A percentile compares a stretch with the other conserved stretches of the same genome.
These are phyloP conservation scores for Pyrenophora teres DNA, from an alignment of 2,329 filamentous ascomycete species.

Conservation along the genomic window DNA sequence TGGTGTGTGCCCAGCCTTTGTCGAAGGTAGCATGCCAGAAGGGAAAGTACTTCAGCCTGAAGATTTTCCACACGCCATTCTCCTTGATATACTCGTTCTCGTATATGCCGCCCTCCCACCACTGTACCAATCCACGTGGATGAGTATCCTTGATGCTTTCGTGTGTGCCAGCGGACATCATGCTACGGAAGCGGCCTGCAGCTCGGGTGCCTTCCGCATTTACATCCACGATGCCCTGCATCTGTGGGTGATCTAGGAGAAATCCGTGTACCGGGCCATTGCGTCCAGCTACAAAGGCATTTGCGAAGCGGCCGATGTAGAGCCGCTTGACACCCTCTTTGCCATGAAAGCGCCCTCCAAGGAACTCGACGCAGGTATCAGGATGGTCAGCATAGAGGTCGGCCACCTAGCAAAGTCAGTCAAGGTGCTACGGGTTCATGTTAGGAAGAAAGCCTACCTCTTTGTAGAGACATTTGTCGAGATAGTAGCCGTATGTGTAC, in stretches of 20 bases:
- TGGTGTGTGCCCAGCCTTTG: conserved; percentile 60
- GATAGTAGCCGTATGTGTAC: conserved; percentile 64
- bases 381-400: conserved; percentile 58
- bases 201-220: conserved; percentile 54
- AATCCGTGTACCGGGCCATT: conserved; percentile 62
- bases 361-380: conserved; percentile 61
- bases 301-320: conserved; percentile 59
- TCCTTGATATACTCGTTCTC: conserved; percentile 65
- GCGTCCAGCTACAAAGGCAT: conserved; percentile 57
- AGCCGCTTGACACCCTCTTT: conserved; percentile 59
- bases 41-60: conserved; percentile 60
- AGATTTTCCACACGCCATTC: conserved; percentile 60
- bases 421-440: background rate
- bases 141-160: conserved; percentile 56
- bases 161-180: conserved; percentile 62
- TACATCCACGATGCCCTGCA: conserved; percentile 62
- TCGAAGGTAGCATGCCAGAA: conserved; percentile 62
- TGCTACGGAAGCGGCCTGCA: conserved; percentile 58
- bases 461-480: conserved; percentile 64
- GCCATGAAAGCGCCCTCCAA: conserved; percentile 59
- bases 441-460: conserved; percentile 45
- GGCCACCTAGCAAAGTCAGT: conserved; percentile 30
- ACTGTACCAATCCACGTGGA: conserved; percentile 59
- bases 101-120: conserved; percentile 64
- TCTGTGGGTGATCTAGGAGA: conserved; percentile 62